Evolutionary conservation across 176 grass and related monocot genomes (phyloP).

Genomic region (Musa schizocarpa): DNA sequence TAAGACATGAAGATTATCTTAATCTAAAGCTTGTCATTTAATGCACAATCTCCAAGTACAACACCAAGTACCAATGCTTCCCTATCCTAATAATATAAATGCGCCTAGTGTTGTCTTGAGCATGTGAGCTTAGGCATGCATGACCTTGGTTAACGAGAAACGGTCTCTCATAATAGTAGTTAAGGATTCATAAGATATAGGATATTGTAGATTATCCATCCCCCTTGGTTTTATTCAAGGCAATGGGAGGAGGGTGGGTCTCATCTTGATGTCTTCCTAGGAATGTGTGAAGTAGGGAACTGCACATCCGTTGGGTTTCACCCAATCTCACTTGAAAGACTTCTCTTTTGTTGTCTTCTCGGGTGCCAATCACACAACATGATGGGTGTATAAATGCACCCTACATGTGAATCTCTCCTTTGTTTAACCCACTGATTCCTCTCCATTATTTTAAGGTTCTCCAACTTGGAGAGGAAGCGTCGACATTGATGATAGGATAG

Average conservation of each 20-base stretch:
- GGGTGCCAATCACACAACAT: not conserved
- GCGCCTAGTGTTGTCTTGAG: no score
- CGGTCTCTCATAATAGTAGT: slow-evolving; percentile 3
- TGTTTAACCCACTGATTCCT: slow-evolving; percentile 1
- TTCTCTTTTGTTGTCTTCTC: slow-evolving; percentile 11
- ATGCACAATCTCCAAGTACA: not conserved
- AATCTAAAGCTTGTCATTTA: not conserved
- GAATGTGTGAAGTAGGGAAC: not conserved
- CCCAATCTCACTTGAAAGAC: slow-evolving; percentile 12
- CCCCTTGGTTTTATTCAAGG: not conserved
- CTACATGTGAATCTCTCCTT: slow-evolving; percentile 4
- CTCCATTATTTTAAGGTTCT: not conserved
- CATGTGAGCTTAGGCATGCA: slow-evolving; percentile 16
- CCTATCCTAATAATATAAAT: no score
- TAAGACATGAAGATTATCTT: no score
- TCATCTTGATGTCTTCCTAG: slow-evolving; percentile 13
- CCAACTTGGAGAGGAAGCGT: not conserved
- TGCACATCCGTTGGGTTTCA: not conserved
- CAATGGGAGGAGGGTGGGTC: not conserved
- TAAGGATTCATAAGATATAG: not conserved
- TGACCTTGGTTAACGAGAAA: slow-evolving; percentile 16
- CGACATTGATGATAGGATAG: not conserved
- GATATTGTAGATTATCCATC: not conserved
- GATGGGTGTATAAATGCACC: not conserved
- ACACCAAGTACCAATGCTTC: not conserved